Evolutionary conservation across 345 rosid genomes (phyloP).

Genomic region (Murraya paniculata): DNA sequence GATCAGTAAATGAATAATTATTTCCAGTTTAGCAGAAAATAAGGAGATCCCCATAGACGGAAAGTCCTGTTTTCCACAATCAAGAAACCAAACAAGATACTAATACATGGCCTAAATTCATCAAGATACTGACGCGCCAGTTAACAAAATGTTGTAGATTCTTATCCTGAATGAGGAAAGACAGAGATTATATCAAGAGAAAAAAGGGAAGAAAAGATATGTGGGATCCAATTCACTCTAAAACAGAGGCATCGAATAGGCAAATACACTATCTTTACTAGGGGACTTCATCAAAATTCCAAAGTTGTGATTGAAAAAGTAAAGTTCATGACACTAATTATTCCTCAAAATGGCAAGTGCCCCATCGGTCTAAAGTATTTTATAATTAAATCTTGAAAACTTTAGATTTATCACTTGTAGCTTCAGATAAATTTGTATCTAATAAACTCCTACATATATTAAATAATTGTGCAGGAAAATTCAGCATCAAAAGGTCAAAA

Average conservation of each 20-base stretch:
- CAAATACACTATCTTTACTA: background rate
- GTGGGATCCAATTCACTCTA: background rate
- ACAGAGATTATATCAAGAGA: background rate
- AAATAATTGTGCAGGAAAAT: background rate
- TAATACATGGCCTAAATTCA: background rate
- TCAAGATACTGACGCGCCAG: background rate
- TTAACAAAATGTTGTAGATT: background rate
- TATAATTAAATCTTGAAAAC: background rate
- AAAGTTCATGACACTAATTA: background rate
- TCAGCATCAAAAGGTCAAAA: background rate
- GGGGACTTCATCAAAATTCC: background rate
- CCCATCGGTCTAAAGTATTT: background rate
- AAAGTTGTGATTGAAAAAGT: background rate
- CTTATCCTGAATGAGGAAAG: background rate
- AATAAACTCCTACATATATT: background rate
- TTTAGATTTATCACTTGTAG: background rate
- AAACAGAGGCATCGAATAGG: background rate
- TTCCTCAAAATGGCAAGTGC: background rate
- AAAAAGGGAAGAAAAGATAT: background rate
- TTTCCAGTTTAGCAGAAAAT: background rate
- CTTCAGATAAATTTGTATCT: background rate
- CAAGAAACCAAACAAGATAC: background rate
- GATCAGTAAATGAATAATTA: background rate
- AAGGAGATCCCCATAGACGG: background rate
- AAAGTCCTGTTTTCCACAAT: no score